Evolutionary conservation across 2,329 filamentous ascomycete genomes (phyloP), one percentile per base, ranked within the genome.

Genomic region (Talaromyces verruculosus): DNA sequence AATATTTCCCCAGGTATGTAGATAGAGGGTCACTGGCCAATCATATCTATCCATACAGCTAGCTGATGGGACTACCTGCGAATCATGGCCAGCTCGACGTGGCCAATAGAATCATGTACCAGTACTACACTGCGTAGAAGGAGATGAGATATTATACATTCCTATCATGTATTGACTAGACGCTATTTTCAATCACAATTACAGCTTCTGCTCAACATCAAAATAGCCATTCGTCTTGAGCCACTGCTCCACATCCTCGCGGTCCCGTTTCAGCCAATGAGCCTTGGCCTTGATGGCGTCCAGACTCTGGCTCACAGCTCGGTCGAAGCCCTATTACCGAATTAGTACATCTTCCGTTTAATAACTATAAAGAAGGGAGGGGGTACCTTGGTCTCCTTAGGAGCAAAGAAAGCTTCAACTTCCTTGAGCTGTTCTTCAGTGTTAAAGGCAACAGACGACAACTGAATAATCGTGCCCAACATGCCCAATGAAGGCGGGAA

Each of bases 401-500:
- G 82, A 39, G 83, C 84, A 76, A 97, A 98, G 85, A 97, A 98
- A 5, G 83, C 82, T 77, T 94, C 84, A 28, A 97, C 88, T 67
- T 89, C 85, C 68, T 88, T 84, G 66, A 94, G 83, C 79, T 97
- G 92, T 72, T 90, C 87, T 68, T 88, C 82, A 67, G 85, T 89
- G 22, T 91, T 91, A 80, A 97, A 96, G 75, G 90, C 89, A 49
- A 88, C 88, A 1, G 91, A 94, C 72, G 89, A 90, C 72, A 97
- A 91, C 66, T 88, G 87, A 3, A 98, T 91, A 72, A 97, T 89
- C 53, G 86, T 89, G 69, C 92, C 91, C 57, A 98, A 84, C 86
- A 98, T 94, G 43, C 90, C 89, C 71, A 96, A 85, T 19, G 88
- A 89, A n/a, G 94, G 92, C 33, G 93, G 93, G 55, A 97, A 86